Conservation (phyloP, 352 stramenopile genomes). For the Globisporangium nagaii region DNA sequence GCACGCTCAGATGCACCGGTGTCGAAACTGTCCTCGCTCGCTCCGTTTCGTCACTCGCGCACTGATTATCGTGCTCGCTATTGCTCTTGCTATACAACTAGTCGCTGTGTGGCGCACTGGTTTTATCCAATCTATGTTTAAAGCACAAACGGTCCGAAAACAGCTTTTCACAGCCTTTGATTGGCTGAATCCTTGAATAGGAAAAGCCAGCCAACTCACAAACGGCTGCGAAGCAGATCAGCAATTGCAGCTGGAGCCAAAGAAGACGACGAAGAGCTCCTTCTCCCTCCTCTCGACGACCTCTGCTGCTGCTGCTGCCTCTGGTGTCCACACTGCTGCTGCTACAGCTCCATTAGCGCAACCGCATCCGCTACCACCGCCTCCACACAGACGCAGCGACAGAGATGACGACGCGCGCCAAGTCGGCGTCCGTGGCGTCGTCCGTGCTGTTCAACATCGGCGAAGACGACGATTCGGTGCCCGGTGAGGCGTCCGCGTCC, state of each 20-base stretch:
- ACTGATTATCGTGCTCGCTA: too few species aligned
- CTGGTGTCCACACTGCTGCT: neutral
- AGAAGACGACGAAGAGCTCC: neutral
- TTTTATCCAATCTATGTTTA: too few species aligned
- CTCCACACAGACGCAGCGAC: neutral
- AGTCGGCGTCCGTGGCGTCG: slow-evolving; percentile 14
- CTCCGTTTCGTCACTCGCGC: too few species aligned
- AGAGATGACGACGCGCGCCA: slow-evolving; percentile 14
- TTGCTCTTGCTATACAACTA: too few species aligned
- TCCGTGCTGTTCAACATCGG: slow-evolving; percentile 40
- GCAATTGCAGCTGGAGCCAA: neutral
- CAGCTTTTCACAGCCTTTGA: too few species aligned
- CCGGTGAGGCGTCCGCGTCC: slow-evolving; percentile 5
- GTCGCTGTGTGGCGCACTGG: too few species aligned
- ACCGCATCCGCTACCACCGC: neutral
- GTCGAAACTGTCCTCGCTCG: too few species aligned
- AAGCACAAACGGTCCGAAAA: too few species aligned
- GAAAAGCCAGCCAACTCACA: too few species aligned
- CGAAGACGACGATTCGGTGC: slow-evolving; percentile 24
- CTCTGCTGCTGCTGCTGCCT: neutral
- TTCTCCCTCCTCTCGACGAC: neutral
- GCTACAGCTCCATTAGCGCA: neutral
- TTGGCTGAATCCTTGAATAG: too few species aligned
- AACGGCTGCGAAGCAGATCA: neutral
- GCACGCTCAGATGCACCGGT: too few species aligned